Conservation (phyloP, 805 yeast genomes). For the Kodamaea neixiangensis region DNA sequence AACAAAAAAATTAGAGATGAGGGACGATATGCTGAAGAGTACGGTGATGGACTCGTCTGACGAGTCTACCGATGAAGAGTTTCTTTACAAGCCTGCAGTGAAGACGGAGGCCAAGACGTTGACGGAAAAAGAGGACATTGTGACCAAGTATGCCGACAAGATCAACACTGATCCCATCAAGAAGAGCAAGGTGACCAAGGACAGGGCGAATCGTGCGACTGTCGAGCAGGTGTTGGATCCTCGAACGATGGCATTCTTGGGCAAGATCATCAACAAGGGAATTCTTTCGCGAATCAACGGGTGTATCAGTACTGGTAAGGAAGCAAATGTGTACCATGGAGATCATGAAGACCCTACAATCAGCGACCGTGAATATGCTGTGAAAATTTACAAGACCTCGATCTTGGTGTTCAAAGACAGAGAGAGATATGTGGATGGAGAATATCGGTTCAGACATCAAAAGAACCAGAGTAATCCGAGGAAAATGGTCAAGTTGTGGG, state of each 20-base stretch:
- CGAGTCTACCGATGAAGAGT: background rate
- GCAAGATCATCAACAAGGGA: slow-evolving; percentile 80
- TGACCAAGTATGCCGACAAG: slow-evolving; percentile 62
- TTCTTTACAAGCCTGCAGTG: background rate
- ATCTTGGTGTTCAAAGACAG: slow-evolving; percentile 96
- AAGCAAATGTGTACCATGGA: slow-evolving; percentile 88
- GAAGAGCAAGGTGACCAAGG: slow-evolving; percentile 63
- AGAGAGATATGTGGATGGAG: slow-evolving; percentile 95
- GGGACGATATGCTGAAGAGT: background rate
- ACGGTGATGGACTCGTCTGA: background rate
- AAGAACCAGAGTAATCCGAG: slow-evolving; percentile 90
- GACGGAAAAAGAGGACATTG: slow-evolving; percentile 46
- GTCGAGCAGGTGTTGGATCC: slow-evolving; percentile 97
- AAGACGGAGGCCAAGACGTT: slow-evolving; percentile 23
- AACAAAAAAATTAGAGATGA: background rate
- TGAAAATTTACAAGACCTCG: slow-evolving; percentile 94
- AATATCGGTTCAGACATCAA: slow-evolving; percentile 83
- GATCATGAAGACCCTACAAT: slow-evolving; percentile 58
- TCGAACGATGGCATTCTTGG: slow-evolving; percentile 80
- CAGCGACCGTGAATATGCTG: slow-evolving; percentile 64
- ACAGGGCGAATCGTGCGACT: slow-evolving; percentile 92
- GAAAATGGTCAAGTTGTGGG: slow-evolving; percentile 98
- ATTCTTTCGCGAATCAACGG: slow-evolving; percentile 86
- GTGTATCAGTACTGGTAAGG: slow-evolving; percentile 95
- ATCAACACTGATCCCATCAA: slow-evolving; percentile 65